These are phyloP conservation scores for Sugiyamaella lignohabitans DNA, from an alignment of 805 yeast species.

Conservation along the genomic window DNA sequence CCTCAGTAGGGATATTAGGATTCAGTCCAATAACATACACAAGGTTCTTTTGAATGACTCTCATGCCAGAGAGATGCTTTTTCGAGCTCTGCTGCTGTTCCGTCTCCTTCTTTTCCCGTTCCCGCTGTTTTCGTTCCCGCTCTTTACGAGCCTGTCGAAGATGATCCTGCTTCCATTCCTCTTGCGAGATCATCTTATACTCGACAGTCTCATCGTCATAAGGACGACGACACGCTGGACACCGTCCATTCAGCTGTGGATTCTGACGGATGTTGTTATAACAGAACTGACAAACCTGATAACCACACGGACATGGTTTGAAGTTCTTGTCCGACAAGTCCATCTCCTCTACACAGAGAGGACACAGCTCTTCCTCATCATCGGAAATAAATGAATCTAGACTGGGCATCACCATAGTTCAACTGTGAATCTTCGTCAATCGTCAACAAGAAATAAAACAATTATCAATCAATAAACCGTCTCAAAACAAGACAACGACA, in stretches of 20 bases:
- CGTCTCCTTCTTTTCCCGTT: slow-evolving; percentile 85
- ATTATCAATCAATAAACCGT: too few relatives aligned
- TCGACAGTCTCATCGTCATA: slow-evolving; percentile 92
- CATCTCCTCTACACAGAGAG: slow-evolving; percentile 96
- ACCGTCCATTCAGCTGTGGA: slow-evolving; percentile 90
- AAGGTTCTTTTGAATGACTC: slow-evolving; percentile 96
- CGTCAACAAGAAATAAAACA: too few relatives aligned
- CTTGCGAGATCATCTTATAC: slow-evolving; percentile 74
- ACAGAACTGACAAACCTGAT: slow-evolving; percentile 96
- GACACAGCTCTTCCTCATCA: slow-evolving; percentile 77
- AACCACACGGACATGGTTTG: slow-evolving; percentile 99
- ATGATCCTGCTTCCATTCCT: slow-evolving; percentile 81
- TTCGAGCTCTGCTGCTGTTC: slow-evolving; percentile 60
- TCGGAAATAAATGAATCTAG: slow-evolving; percentile 62
- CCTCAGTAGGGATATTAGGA: slow-evolving; percentile 81
- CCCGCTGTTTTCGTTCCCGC: slow-evolving; percentile 64
- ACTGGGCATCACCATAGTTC: slow-evolving; percentile 16
- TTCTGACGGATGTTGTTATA: slow-evolving; percentile 93
- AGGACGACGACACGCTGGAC: slow-evolving; percentile 95
- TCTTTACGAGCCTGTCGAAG: slow-evolving; percentile 74
- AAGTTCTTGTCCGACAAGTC: slow-evolving; percentile 93
- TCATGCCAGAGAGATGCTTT: slow-evolving; percentile 90
- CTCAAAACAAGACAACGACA: too few relatives aligned
- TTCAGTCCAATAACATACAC: slow-evolving; percentile 94
- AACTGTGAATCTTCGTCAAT: too few relatives aligned